Conservation (phyloP, 1,284 basidiomycete species). For the Rhodotorula sp. region DNA sequence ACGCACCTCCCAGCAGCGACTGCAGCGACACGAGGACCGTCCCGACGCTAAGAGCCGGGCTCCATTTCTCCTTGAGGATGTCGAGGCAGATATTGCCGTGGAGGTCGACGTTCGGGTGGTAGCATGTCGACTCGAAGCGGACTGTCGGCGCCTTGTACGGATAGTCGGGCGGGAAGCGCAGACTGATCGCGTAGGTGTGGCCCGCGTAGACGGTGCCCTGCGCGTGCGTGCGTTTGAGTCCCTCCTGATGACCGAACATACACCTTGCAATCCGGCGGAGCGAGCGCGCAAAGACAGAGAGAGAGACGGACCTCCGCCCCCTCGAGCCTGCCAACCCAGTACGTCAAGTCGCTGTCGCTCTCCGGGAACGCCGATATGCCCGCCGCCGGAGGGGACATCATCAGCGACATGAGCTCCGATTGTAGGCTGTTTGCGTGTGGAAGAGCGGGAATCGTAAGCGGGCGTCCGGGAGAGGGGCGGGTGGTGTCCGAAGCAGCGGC, state of each 20-base stretch:
- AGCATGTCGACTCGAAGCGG: conserved; percentile 67
- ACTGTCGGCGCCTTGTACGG: conserved; percentile 78
- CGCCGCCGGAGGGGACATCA: conserved; percentile 35
- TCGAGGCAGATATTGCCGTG: conserved; percentile 73
- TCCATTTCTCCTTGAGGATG: conserved; percentile 75
- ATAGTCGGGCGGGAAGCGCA: conserved; percentile 78
- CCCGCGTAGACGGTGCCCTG: conserved; percentile 60
- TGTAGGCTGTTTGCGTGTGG: conserved; percentile 17
- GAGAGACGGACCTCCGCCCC: conserved; percentile 34
- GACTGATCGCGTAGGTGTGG: conserved; percentile 73
- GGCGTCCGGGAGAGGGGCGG: not conserved
- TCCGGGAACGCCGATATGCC: conserved; percentile 43
- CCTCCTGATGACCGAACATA: not conserved
- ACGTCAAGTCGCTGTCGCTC: conserved; percentile 36
- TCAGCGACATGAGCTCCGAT: conserved; percentile 42
- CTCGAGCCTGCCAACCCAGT: conserved; percentile 37
- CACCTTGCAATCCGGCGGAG: too few species aligned
- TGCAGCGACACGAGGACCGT: conserved; percentile 83
- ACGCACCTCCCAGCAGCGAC: conserved; percentile 66
- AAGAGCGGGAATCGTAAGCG: not conserved
- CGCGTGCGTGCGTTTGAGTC: too few species aligned
- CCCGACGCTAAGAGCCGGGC: conserved; percentile 82
- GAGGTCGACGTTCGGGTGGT: conserved; percentile 68
- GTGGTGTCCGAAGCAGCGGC: not conserved
- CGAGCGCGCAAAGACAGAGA: not conserved